These are phyloP conservation scores for Massarina eburnea DNA, from an alignment of 2,329 filamentous ascomycete species.

Conservation along the genomic window DNA sequence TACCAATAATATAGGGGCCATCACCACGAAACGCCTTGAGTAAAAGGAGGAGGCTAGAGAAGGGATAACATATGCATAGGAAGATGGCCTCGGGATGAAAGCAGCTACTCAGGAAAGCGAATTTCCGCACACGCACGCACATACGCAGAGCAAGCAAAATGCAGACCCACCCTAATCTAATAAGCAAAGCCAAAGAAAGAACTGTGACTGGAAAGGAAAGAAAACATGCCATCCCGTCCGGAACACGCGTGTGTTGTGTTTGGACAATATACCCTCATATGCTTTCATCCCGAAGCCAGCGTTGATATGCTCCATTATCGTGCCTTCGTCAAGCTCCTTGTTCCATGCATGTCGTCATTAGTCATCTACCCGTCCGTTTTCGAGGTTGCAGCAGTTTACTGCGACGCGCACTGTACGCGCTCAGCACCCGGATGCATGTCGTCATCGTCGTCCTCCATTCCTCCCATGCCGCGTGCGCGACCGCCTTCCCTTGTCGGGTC, in stretches of 20 bases:
- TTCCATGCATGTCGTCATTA: neutral
- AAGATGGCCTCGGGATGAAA: too few relatives aligned
- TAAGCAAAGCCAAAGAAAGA: neutral
- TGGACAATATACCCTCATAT: neutral
- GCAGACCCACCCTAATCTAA: neutral
- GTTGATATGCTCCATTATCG: neutral
- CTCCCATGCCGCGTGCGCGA: constrained; percentile 67
- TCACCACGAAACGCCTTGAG: too few relatives aligned
- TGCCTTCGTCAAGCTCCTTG: neutral
- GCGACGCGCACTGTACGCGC: constrained; percentile 83
- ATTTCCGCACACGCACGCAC: too few relatives aligned
- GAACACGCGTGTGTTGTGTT: neutral
- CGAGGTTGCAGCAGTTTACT: constrained; percentile 58
- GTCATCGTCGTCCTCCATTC: constrained; percentile 67
- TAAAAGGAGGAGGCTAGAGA: too few relatives aligned
- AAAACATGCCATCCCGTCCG: neutral
- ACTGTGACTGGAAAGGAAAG: neutral
- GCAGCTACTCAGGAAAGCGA: too few relatives aligned
- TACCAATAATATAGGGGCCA: too few relatives aligned
- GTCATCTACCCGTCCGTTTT: neutral
- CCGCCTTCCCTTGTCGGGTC: constrained; percentile 66
- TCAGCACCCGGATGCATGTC: constrained; percentile 65
- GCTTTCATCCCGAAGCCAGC: neutral
- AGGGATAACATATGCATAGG: neutral
- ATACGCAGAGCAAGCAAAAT: too few relatives aligned